Conservation (phyloP, 306 rosid species). For the Chamaecrista fasciculata region DNA sequence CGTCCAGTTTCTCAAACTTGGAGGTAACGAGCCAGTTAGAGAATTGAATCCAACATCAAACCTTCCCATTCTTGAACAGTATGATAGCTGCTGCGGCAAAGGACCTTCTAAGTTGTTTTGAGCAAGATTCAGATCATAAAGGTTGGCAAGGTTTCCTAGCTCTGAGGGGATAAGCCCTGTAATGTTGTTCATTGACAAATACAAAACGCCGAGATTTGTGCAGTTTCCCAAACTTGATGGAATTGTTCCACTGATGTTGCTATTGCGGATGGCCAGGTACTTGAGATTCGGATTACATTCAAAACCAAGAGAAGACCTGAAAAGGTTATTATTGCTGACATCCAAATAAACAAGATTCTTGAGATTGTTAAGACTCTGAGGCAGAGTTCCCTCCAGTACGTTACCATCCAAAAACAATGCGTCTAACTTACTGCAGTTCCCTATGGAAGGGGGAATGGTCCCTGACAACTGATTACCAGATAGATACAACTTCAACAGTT, state of each 20-base stretch:
- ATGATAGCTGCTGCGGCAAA: slow-evolving; percentile 47
- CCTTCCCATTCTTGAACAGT: slow-evolving; percentile 27
- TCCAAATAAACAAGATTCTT: slow-evolving; percentile 29
- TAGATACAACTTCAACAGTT: slow-evolving; percentile 30
- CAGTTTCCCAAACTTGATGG: slow-evolving; percentile 54
- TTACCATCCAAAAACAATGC: slow-evolving; percentile 35
- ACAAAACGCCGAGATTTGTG: slow-evolving; percentile 35
- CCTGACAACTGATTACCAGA: slow-evolving; percentile 39
- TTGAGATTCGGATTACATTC: slow-evolving; percentile 19
- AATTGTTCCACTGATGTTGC: slow-evolving; percentile 41
- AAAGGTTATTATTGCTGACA: slow-evolving; percentile 26
- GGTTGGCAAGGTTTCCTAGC: slow-evolving; percentile 44
- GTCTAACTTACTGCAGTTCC: slow-evolving; percentile 42
- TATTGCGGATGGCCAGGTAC: slow-evolving; percentile 38
- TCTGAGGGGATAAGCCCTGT: slow-evolving; percentile 37
- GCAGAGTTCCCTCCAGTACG: slow-evolving; percentile 41
- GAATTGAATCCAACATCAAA: slow-evolving; percentile 51
- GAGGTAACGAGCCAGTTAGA: slow-evolving; percentile 51
- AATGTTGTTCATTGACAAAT: slow-evolving; percentile 42
- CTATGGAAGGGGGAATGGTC: slow-evolving; percentile 47
- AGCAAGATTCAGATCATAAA: slow-evolving; percentile 36
- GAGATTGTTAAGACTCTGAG: slow-evolving; percentile 44
- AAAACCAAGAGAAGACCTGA: slow-evolving; percentile 45
- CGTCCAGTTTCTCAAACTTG: slow-evolving; percentile 44
- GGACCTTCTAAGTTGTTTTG: slow-evolving; percentile 47